Evolutionary conservation across 2,329 filamentous ascomycete species (phyloP).

Genomic region (Verticillium isaacii): DNA sequence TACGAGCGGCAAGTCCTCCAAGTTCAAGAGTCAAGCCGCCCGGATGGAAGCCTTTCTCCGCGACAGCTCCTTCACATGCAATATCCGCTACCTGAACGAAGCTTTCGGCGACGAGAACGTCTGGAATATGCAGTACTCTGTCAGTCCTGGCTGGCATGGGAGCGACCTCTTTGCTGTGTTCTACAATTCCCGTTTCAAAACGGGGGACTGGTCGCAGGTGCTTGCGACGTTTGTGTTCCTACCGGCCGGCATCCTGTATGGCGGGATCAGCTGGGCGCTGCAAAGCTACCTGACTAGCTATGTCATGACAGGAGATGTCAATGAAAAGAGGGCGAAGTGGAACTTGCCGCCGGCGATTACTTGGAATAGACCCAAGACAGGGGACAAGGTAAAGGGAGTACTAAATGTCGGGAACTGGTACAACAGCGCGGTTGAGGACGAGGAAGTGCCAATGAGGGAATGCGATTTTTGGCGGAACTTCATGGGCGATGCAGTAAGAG

Average conservation of each 20-base stretch:
- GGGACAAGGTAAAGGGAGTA: constrained; percentile 21
- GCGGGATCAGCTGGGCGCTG: constrained; percentile 27
- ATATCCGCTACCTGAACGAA: constrained; percentile 30
- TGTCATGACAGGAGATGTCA: constrained; percentile 33
- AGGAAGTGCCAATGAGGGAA: constrained; percentile 18
- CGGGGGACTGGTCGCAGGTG: constrained; percentile 18
- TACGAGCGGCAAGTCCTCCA: constrained; percentile 5
- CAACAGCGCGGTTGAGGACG: constrained; percentile 23
- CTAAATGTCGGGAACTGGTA: constrained; percentile 27
- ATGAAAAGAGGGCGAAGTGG: constrained; percentile 22
- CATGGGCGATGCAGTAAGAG: neutral
- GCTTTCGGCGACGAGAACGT: constrained; percentile 26
- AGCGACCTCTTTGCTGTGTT: constrained; percentile 35
- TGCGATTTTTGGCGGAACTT: constrained; percentile 27
- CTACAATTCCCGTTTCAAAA: constrained; percentile 25
- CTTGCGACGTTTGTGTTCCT: constrained; percentile 20
- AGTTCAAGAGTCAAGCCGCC: constrained; percentile 20
- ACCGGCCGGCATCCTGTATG: constrained; percentile 23
- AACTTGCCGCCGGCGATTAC: constrained; percentile 27
- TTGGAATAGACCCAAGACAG: constrained; percentile 25
- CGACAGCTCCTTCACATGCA: constrained; percentile 31
- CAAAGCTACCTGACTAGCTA: constrained; percentile 36
- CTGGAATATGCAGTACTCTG: constrained; percentile 35
- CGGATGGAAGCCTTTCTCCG: constrained; percentile 23
- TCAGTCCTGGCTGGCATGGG: constrained; percentile 32